These are phyloP conservation scores for Camellia sinensis DNA, from an alignment of 148 eudicot species.

Conservation along the genomic window DNA sequence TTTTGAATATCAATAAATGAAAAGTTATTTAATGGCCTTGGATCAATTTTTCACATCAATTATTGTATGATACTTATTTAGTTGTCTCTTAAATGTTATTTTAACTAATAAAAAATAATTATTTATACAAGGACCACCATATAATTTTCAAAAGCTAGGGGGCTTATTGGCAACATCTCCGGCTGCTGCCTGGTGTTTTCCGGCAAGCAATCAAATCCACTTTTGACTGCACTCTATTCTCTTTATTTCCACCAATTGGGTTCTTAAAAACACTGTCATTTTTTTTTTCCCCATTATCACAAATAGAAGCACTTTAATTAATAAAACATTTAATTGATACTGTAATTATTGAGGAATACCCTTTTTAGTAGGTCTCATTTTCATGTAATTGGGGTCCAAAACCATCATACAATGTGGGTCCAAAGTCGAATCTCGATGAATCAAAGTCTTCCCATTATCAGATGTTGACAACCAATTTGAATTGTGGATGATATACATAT, in stretches of 20 bases:
- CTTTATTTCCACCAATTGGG: background rate
- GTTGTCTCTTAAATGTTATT: no score
- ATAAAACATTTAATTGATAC: background rate
- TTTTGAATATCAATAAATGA: constrained; percentile 7
- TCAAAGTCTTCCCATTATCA: background rate
- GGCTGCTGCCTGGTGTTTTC: constrained; percentile 17
- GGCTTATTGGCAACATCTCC: constrained; percentile 8
- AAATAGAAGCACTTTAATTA: background rate
- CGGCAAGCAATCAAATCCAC: constrained; percentile 25
- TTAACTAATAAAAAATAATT: no score
- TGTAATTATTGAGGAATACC: constrained; percentile 9
- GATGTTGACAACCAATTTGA: background rate
- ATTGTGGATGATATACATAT: no score
- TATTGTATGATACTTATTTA: no score
- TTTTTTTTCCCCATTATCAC: background rate
- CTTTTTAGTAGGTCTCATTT: background rate
- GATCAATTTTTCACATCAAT: no score
- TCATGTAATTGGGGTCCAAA: constrained; percentile 1
- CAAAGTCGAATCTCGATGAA: constrained; percentile 1
- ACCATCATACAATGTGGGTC: constrained; percentile 1
- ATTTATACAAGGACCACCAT: no score
- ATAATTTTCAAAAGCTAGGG: background rate
- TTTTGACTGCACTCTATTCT: constrained; percentile 10
- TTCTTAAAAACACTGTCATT: background rate
- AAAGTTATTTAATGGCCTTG: no score